Evolutionary conservation across 2,329 filamentous ascomycete species (phyloP), one percentile per base, ranked within the genome.

Genomic region (Xylaria sp.): DNA sequence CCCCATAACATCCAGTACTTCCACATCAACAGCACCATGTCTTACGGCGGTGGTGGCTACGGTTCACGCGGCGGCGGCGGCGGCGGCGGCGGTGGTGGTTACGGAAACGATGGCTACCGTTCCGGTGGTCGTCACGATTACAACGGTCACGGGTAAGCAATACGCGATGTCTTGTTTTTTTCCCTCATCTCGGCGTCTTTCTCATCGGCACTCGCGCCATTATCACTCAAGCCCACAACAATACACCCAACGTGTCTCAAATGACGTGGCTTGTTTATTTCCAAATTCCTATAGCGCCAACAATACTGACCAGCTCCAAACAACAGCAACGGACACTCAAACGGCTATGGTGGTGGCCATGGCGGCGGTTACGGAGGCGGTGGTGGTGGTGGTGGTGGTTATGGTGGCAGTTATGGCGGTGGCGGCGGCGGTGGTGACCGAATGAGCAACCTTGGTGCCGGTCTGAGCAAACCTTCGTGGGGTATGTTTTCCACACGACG

Each of bases 401-500:
- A 83, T 58, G 87, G 85, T 67, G 88, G 85, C 68, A 93, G 93
- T 77, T 93, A 72, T 43, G 74, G 74, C 38, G 74, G 73, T 41
- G 73, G 72, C 66, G 79, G 84, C 58, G 87, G 85, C 67, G 89
- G 85, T 68, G 93, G 94, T 77, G 95, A 99, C 80, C 89, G 91
- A 72, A 99, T 99, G 95, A 90, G 88, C 70, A 89, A 90, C 77
- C 91, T 99, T 66, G 95, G 95, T 72, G 85, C 92, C 67, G 88
- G 90, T 71, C 83, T 99, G 69, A 94, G 96, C 82, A 87, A 90
- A 73, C 95, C 97, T 75, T 84, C 88, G 67, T 99, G 91, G 91
- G 91, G 91, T 94, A 81, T 78, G 90, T 84, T 7, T 40, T 60
- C 62, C 66, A 62, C 47, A 38, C 11, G 54, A 58, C 13, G 23